Conservation (phyloP, 2,329 filamentous ascomycete species). For the Aschersonia sp. region DNA sequence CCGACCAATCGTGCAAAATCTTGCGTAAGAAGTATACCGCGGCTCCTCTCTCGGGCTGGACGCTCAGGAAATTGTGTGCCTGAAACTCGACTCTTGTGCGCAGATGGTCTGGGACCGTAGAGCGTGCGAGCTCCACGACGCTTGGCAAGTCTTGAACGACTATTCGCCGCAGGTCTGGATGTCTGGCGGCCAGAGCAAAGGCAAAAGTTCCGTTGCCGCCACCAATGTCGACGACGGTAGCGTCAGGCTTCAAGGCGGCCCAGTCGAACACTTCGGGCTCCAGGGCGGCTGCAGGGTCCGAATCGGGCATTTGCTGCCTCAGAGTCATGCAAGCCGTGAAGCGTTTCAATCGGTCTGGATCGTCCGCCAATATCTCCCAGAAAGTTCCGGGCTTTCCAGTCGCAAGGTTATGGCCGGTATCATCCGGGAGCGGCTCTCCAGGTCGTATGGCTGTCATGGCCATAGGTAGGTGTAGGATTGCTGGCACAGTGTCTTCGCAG, state of each 20-base stretch:
- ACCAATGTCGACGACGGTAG: not conserved
- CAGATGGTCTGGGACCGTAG: not conserved
- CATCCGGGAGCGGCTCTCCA: not conserved
- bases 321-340: not conserved
- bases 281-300: not conserved
- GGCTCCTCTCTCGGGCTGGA: not conserved
- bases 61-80: not conserved
- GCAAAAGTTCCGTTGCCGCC: not conserved
- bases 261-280: not conserved
- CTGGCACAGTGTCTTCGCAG: not conserved
- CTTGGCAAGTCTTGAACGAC: not conserved
- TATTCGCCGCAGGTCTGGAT: not conserved
- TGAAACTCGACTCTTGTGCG: not conserved
- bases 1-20: not conserved
- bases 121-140: not conserved
- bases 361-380: not conserved
- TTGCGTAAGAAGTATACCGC: not conserved
- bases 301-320: not conserved
- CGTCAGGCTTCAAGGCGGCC: not conserved
- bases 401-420: not conserved
- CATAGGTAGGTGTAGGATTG: not conserved
- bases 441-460: not conserved
- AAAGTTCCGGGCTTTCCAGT: not conserved
- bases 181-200: not conserved
- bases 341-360: not conserved